Conservation (phyloP, 2,329 filamentous ascomycete genomes). For the Hypoxylon sp. region DNA sequence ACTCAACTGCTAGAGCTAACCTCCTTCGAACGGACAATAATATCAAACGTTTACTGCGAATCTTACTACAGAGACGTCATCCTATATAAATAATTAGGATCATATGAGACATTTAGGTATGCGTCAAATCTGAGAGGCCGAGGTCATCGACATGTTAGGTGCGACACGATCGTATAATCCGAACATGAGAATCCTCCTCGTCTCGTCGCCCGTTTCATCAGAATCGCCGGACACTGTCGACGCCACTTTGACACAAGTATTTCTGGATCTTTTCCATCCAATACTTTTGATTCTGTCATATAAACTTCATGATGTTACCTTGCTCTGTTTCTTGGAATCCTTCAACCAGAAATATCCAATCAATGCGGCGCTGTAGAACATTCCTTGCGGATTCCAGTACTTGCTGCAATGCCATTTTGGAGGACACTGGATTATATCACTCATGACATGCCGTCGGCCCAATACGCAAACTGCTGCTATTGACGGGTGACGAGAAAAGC, state of each 20-base stretch:
- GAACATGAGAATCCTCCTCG: constrained; percentile 22
- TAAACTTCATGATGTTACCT: background rate
- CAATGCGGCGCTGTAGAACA: background rate
- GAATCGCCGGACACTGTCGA: constrained; percentile 14
- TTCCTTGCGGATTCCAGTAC: background rate
- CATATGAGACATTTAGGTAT: constrained; percentile 8
- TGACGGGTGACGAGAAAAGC: constrained; percentile 7
- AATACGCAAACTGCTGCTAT: background rate
- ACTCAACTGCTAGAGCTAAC: background rate
- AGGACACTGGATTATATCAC: constrained; percentile 13
- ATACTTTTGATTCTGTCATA: background rate
- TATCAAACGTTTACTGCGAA: background rate
- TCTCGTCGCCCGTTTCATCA: constrained; percentile 26
- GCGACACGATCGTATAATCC: background rate
- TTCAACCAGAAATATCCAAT: background rate
- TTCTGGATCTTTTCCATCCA: background rate
- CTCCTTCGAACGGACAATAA: constrained; percentile 1
- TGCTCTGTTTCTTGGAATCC: background rate
- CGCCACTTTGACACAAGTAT: background rate
- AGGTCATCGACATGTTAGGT: background rate
- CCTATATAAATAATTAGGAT: background rate
- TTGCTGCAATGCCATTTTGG: background rate
- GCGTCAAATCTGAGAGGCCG: background rate
- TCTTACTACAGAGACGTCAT: constrained; percentile 14
- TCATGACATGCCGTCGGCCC: background rate